Base-by-base conservation (phyloP, 148 eudicot species). In the Spergularia bocconei region DNA sequence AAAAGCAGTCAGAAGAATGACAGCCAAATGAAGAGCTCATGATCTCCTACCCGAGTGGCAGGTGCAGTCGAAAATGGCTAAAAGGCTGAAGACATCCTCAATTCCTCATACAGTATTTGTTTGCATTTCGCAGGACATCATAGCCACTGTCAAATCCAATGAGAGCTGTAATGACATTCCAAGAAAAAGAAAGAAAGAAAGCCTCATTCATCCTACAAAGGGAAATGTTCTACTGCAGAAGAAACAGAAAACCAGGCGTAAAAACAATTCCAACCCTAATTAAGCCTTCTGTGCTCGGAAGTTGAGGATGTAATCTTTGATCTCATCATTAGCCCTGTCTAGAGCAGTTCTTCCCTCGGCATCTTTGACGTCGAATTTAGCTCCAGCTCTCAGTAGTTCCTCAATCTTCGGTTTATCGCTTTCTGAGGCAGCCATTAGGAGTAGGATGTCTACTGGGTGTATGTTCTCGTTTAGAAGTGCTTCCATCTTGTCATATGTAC, bases 401-500 rank as follows among this genome's bases (percentile, higher is more conserved):
- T 95, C 98, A 7, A 90, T 87, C 75, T 95, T 92, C 0, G 98
- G 98, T 69, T 84, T 87, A 69, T 92, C 98, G 17, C 88, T 91
- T 73, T 95, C 98, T 3, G 97, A 84, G 72, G 97, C 83, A 69
- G 98, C 97, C 97, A 95, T 79, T 75, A 95, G 75, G 15, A 95
- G 79, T 71, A 92, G 80, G 63, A 95, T 95, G 79, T 95, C 97
- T 0, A 95, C 97, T 0, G 98, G 97, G 82, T 95, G 97, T 70
- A 90, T 95, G 70, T 91, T 84, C 80, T 85, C 87, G 81, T 71
- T 81, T 78, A 95, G 75, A 63, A 95, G 92, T 75, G 92, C 93
- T 71, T 95, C 90, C 98, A 92, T 85, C 79, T 92, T 95, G 74
- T 92, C 98, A 61, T 95, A 95, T 41, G 98, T 50, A 38, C 96